Percentiles rank a stretch among this genome's conserved stretches.
These are phyloP conservation scores for Yamadazyma triangularis DNA, from an alignment of 1,139 yeast genomes.

Conservation along the genomic window DNA sequence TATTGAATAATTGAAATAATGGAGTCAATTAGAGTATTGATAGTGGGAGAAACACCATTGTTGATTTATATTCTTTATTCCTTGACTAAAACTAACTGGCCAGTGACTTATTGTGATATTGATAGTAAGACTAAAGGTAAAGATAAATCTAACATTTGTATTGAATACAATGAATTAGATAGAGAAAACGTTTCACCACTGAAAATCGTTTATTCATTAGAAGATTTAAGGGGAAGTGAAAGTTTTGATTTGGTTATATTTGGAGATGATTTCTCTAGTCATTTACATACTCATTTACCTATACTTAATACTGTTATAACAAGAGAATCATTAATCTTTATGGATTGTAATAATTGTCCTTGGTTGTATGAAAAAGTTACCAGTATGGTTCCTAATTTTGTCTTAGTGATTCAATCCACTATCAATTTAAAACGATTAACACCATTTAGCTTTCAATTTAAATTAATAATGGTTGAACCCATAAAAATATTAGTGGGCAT, in stretches of 20 bases:
- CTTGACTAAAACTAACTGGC: not conserved
- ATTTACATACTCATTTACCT: not conserved
- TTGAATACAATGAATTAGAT: too few relatives aligned
- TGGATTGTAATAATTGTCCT: conserved; percentile 14
- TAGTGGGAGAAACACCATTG: not conserved
- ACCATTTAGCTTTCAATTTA: conserved; percentile 5
- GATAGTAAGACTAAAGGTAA: too few relatives aligned
- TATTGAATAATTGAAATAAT: too few relatives aligned
- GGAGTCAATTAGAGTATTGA: too few relatives aligned
- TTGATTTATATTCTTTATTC: too few relatives aligned
- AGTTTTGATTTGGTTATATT: not conserved
- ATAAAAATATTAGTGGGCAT: conserved; percentile 2
- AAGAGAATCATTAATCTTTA: conserved; percentile 9
- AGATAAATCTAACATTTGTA: too few relatives aligned
- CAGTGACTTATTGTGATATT: not conserved
- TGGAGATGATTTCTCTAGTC: not conserved
- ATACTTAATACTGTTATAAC: conserved; percentile 5
- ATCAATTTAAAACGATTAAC: conserved; percentile 14
- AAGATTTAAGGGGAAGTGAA: not conserved
- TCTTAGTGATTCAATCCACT: conserved; percentile 12
- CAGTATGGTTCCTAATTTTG: conserved; percentile 6
- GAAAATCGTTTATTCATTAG: not conserved
- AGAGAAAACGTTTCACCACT: too few relatives aligned
- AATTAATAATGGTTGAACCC: conserved; percentile 1
- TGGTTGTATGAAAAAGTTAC: conserved; percentile 12